Base-by-base conservation (phyloP, 495 filamentous ascomycete genomes). In the Beverwykella pulmonaria region DNA sequence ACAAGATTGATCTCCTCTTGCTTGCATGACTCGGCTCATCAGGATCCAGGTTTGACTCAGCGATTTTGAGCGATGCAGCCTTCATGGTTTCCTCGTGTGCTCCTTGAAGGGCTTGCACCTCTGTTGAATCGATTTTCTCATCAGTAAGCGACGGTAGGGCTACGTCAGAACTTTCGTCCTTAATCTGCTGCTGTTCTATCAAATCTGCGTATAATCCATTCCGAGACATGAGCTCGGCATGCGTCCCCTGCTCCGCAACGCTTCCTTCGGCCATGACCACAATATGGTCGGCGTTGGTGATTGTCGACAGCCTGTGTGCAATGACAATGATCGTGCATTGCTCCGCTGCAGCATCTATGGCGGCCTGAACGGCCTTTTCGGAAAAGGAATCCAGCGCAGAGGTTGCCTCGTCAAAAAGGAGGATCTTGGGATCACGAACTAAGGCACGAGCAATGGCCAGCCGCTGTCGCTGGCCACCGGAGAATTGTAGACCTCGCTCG, bases 261-360 rank as follows among this genome's bases (percentile, higher is more conserved):
- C 81, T 75, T 53, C 93, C 93, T 57, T 88, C 76, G 17, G 85
- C 81, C 86, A 98, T 91, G 70, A 97, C 92, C 19, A 97, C 91
- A 63, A 98, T 98, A 72, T 96, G 97, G 74, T 96, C 88, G 0
- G 92, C 92, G 61, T 88, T 84, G 75, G 88, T 93, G 79, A 98
- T 95, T 34, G 94, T 98, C 0, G 91, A 94, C 36, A 98, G 81
- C 58, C 93, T 87, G 76, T 98, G 93, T 29, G 94, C 94, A 73
- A 98, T 97, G 12, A 93, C 88, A 73, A 97, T 94, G 14, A 92
- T 97, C 0, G 93, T 98, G 23, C 93, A 85, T 14, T 92, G 92
- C 67, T 89, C 82, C 15, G 92, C 83, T 39, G 92, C 94, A 50
- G 83, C 87, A 70, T 97, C 92, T 25, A 98, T 82, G 19, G 93